Conservation (phyloP, 2,329 filamentous ascomycete genomes). For the Venturia pyrina region DNA sequence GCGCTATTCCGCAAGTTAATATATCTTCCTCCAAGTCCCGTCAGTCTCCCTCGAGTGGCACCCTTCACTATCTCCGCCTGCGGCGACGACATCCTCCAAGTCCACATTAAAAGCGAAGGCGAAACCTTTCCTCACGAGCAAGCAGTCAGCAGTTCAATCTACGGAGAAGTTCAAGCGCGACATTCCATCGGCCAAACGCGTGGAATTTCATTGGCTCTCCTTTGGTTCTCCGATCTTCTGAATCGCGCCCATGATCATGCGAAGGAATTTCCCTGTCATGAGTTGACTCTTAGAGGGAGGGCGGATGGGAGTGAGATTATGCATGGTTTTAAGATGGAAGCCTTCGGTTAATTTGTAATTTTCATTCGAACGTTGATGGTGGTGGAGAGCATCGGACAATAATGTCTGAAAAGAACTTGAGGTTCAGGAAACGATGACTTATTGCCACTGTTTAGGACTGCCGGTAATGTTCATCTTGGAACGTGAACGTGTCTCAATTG, state of each 20-base stretch:
- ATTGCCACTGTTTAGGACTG: no score
- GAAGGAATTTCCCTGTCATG: constrained; percentile 29
- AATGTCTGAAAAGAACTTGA: no score
- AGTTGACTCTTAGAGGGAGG: constrained; percentile 40
- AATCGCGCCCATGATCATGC: constrained; percentile 34
- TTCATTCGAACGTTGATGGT: not conserved
- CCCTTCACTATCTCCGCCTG: constrained; percentile 48
- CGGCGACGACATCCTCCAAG: constrained; percentile 39
- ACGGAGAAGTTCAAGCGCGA: not conserved
- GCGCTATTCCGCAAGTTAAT: constrained; percentile 48
- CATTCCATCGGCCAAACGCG: constrained; percentile 33
- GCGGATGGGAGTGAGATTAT: constrained; percentile 43
- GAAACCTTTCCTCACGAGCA: constrained; percentile 20
- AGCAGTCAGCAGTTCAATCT: not conserved
- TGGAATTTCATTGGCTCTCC: constrained; percentile 53
- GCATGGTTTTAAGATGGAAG: constrained; percentile 50
- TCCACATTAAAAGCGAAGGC: constrained; percentile 50
- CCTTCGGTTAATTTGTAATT: constrained; percentile 34
- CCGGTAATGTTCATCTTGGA: no score
- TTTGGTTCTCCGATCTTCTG: constrained; percentile 48
- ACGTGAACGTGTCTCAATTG: no score
- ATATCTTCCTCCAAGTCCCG: constrained; percentile 47
- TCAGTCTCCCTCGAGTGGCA: constrained; percentile 48
- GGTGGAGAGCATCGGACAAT: not conserved
- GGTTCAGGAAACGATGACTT: no score